phyloP scores from a whole-genome alignment of 371 early-diverging fungal genomes.

The Circinella umbellata region DNA sequence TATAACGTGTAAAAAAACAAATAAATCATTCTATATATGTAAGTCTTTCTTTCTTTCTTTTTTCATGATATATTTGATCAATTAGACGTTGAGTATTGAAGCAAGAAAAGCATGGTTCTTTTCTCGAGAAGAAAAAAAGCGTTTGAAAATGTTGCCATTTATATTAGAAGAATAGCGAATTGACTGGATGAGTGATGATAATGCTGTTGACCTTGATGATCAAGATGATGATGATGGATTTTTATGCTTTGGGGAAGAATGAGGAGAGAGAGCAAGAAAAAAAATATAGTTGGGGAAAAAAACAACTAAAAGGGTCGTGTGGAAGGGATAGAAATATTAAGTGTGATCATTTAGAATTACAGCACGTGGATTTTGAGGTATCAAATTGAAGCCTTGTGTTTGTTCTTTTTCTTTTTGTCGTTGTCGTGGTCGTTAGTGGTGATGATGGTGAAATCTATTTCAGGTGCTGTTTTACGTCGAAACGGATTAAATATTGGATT shows the following conservation, averaged over 20 bases:
- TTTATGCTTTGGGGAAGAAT: neutral
- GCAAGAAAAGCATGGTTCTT: no score
- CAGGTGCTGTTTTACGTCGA: conserved; percentile 25
- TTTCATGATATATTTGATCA: no score
- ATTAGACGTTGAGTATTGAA: no score
- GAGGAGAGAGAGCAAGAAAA: neutral
- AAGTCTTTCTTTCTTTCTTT: neutral
- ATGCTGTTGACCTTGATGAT: neutral
- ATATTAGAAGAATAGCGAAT: no score
- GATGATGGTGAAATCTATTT: neutral
- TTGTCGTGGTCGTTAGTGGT: no score
- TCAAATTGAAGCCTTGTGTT: neutral
- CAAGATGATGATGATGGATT: neutral
- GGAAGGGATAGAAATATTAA: neutral
- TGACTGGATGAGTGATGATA: no score
- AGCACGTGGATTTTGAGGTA: neutral
- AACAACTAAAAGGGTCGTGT: neutral
- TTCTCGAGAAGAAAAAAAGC: no score
- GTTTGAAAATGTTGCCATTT: no score
- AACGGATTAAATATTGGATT: conserved; percentile 11
- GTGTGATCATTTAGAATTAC: neutral
- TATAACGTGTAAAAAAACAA: no score
- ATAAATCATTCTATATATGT: neutral
- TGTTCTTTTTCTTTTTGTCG: neutral
- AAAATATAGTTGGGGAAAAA: neutral